These are phyloP conservation scores for Cryptococcus amylolentus DNA, from an alignment of 1,284 basidiomycete genomes.

Conservation along the genomic window DNA sequence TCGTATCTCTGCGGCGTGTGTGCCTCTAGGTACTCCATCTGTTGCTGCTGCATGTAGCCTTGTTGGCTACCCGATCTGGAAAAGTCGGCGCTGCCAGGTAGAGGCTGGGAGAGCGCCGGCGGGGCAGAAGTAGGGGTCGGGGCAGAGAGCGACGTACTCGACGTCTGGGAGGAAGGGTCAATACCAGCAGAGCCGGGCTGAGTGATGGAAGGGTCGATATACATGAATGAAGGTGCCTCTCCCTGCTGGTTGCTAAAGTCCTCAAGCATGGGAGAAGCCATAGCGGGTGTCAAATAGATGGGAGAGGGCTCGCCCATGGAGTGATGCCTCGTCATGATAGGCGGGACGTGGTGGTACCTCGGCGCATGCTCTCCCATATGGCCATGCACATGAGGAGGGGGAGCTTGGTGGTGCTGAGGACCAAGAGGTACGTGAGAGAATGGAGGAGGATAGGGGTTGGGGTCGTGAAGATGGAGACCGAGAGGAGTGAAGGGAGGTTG, in stretches of 20 bases:
- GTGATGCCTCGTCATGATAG: conserved; percentile 1
- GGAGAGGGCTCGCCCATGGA: background rate
- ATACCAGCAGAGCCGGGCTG: conserved; percentile 12
- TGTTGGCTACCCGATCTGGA: background rate
- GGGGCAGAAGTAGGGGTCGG: conserved; percentile 10
- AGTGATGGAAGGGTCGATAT: background rate
- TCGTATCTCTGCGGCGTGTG: conserved; percentile 9
- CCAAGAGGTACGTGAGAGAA: background rate
- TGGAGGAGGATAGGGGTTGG: background rate
- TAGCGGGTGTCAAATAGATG: background rate
- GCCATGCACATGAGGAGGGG: no score
- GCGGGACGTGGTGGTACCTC: background rate
- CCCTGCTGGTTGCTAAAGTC: background rate
- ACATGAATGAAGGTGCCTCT: background rate
- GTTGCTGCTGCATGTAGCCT: conserved; percentile 37
- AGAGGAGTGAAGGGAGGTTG: background rate
- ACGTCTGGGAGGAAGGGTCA: conserved; percentile 16
- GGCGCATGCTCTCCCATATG: background rate
- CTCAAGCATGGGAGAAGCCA: background rate
- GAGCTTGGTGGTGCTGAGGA: background rate
- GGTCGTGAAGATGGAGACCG: background rate
- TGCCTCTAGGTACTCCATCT: conserved; percentile 30
- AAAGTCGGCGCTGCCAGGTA: conserved; percentile 1
- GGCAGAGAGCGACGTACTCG: conserved; percentile 18
- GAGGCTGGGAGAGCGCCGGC: conserved; percentile 11